These are phyloP conservation scores for Lagenidium giganteum DNA, from an alignment of 352 stramenopile species.

Conservation along the genomic window DNA sequence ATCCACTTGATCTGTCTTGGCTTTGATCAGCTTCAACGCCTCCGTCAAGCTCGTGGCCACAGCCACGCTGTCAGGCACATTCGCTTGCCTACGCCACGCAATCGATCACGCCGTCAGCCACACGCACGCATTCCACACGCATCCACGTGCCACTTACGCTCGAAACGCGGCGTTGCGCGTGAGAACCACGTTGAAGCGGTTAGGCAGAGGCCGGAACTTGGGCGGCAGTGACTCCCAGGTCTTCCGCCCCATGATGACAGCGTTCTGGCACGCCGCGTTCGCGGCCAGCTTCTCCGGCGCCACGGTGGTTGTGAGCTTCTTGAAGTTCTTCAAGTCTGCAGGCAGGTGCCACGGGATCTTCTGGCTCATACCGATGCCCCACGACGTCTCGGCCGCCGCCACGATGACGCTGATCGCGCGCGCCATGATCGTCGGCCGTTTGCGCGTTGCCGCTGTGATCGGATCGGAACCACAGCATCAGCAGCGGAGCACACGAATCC, in stretches of 20 bases:
- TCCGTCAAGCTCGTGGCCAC: slow-evolving; percentile 83
- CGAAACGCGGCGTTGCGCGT: slow-evolving; percentile 70
- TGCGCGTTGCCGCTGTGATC: no score
- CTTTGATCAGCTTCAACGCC: slow-evolving; percentile 78
- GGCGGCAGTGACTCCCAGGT: slow-evolving; percentile 98
- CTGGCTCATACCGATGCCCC: slow-evolving; percentile 85
- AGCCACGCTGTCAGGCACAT: slow-evolving; percentile 73
- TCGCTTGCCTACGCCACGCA: not conserved
- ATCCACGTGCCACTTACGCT: slow-evolving; percentile 3
- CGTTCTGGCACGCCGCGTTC: slow-evolving; percentile 66
- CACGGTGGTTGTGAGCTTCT: slow-evolving; percentile 81
- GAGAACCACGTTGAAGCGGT: slow-evolving; percentile 96
- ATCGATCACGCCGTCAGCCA: not conserved
- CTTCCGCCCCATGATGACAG: slow-evolving; percentile 99
- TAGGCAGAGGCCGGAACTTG: slow-evolving; percentile 93
- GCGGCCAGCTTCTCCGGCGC: no score
- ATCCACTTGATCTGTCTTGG: slow-evolving; percentile 60
- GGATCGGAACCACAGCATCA: no score
- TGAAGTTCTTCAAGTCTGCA: slow-evolving; percentile 97
- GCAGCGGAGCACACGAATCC: no score
- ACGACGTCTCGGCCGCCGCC: slow-evolving; percentile 73
- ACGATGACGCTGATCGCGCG: slow-evolving; percentile 75
- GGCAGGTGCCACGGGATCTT: slow-evolving; percentile 94
- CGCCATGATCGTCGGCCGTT: slow-evolving; percentile 10
- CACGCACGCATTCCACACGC: not conserved